A percentile compares a stretch with the other conserved stretches of the same genome.
phyloP scores from a whole-genome alignment of 2,329 filamentous ascomycete species.

The Meredithiella fracta region DNA sequence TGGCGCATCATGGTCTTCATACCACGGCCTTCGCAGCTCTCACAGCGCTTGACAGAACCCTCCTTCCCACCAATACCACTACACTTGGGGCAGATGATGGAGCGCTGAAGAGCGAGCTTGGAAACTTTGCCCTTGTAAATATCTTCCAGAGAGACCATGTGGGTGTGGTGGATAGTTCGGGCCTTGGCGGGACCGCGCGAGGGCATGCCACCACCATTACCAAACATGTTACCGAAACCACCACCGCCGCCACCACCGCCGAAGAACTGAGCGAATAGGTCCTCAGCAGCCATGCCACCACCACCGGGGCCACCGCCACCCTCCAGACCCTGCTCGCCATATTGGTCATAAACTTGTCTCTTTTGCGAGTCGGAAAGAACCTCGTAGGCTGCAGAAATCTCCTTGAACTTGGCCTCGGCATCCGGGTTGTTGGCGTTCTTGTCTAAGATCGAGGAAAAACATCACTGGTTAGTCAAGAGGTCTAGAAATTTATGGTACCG shows the following conservation, averaged over 20 bases:
- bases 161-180: constrained; percentile 90
- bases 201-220: constrained; percentile 68
- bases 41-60: constrained; percentile 85
- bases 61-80: constrained; percentile 92
- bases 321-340: constrained; percentile 92
- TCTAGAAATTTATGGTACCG: not conserved
- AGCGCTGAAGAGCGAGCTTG: constrained; percentile 92
- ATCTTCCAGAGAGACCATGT: constrained; percentile 95
- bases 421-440: constrained; percentile 92
- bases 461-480: constrained; percentile 14
- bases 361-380: constrained; percentile 84
- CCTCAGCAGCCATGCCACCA: constrained; percentile 84
- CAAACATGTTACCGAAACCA: constrained; percentile 37
- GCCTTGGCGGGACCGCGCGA: constrained; percentile 72
- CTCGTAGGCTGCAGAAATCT: constrained; percentile 90
- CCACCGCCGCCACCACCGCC: constrained; percentile 59
- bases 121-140: constrained; percentile 97
- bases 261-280: constrained; percentile 95
- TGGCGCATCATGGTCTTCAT: constrained; percentile 99
- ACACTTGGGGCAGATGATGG: constrained; percentile 89
- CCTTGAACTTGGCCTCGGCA: constrained; percentile 96
- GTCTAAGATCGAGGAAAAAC: constrained; percentile 35
- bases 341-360: constrained; percentile 85
- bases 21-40: constrained; percentile 79
- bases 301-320: constrained; percentile 51